phyloP scores from a whole-genome alignment of 768 basidiomycete species.

The Rickenella mellea region DNA sequence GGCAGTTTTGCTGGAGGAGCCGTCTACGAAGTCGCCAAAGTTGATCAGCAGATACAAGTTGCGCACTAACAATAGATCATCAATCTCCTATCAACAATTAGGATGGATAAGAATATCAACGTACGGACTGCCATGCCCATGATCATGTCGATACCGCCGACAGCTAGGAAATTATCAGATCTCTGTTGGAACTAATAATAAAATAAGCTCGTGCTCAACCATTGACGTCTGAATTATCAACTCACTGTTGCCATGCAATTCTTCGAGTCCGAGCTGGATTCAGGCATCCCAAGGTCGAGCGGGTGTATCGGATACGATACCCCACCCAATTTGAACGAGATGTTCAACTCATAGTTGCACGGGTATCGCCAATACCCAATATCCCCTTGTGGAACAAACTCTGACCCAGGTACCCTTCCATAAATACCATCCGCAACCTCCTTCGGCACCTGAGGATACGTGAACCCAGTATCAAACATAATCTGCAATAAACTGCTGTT shows the following conservation, averaged over 20 bases:
- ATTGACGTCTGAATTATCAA: slow-evolving; percentile 21
- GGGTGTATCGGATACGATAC: slow-evolving; percentile 24
- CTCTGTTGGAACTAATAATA: slow-evolving; percentile 22
- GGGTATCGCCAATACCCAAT: slow-evolving; percentile 22
- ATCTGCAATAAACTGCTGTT: slow-evolving; percentile 15
- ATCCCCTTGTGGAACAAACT: slow-evolving; percentile 11
- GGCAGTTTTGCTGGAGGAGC: slow-evolving; percentile 16
- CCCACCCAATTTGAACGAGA: slow-evolving; percentile 24
- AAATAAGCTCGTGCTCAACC: not conserved
- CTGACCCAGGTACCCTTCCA: slow-evolving; percentile 21
- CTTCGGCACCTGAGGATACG: slow-evolving; percentile 23
- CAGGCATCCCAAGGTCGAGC: slow-evolving; percentile 20
- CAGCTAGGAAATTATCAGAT: slow-evolving; percentile 3
- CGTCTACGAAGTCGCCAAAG: slow-evolving; percentile 25
- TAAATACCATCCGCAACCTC: slow-evolving; percentile 24
- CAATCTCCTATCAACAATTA: not conserved
- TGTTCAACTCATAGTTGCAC: slow-evolving; percentile 21
- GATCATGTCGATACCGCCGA: slow-evolving; percentile 20
- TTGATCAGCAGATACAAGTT: slow-evolving; percentile 27
- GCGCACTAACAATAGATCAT: slow-evolving; percentile 10
- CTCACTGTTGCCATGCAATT: slow-evolving; percentile 22
- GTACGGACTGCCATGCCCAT: slow-evolving; percentile 25
- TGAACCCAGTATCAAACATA: slow-evolving; percentile 21
- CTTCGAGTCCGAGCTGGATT: slow-evolving; percentile 25
- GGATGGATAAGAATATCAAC: slow-evolving; percentile 17